Conservation (phyloP, 2,329 filamentous ascomycete species). For the Aureobasidium musti region DNA sequence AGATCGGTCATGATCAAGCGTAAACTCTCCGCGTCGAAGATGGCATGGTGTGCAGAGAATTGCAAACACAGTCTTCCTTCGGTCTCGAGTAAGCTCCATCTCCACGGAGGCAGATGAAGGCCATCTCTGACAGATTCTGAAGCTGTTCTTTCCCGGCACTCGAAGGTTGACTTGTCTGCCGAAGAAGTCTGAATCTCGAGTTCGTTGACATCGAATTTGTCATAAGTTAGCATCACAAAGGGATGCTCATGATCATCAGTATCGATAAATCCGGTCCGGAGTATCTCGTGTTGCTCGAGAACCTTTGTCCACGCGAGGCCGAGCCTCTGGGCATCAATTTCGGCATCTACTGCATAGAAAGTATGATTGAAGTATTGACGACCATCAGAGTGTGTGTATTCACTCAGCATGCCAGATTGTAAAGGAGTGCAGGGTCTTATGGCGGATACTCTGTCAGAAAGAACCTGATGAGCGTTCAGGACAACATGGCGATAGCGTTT, state of each 20-base stretch:
- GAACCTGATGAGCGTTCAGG: slow-evolving; percentile 39
- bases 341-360: slow-evolving; percentile 53
- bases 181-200: slow-evolving; percentile 45
- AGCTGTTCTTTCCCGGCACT: slow-evolving; percentile 6
- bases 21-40: slow-evolving; percentile 82
- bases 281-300: slow-evolving; percentile 63
- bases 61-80: slow-evolving; percentile 42
- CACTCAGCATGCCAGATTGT: slow-evolving; percentile 76
- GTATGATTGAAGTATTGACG: slow-evolving; percentile 75
- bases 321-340: slow-evolving; percentile 49
- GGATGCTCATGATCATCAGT: slow-evolving; percentile 61
- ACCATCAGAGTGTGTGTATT: slow-evolving; percentile 68
- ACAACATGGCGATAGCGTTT: slow-evolving; percentile 44
- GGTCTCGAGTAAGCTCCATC: slow-evolving; percentile 52
- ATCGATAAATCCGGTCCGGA: slow-evolving; percentile 72
- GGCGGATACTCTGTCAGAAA: slow-evolving; percentile 51
- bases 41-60: slow-evolving; percentile 70
- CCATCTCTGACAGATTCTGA: slow-evolving; percentile 44
- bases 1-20: slow-evolving; percentile 65
- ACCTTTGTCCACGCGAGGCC: slow-evolving; percentile 61
- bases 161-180: not conserved
- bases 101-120: slow-evolving; percentile 65
- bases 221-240: slow-evolving; percentile 74
- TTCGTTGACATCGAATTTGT: slow-evolving; percentile 38
- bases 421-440: slow-evolving; percentile 76